These are phyloP conservation scores for Hypoxylon cercidicola DNA, from an alignment of 495 filamentous ascomycete species.

Conservation along the genomic window DNA sequence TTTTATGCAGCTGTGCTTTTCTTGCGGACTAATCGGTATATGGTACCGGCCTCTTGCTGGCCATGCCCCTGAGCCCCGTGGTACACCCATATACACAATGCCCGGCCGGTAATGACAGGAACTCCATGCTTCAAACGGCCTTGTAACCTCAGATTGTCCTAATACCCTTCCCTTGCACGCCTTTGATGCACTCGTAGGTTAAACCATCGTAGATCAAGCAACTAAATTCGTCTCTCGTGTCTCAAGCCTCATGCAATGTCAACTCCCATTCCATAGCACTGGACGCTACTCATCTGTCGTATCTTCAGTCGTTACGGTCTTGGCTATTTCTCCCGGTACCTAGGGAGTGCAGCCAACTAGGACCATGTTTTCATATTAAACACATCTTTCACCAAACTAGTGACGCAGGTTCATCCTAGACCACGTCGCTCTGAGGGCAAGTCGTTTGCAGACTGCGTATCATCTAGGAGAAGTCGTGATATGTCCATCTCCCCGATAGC, in stretches of 20 bases:
- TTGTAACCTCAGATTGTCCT: constrained; percentile 5
- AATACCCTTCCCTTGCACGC: background rate
- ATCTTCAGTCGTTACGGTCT: background rate
- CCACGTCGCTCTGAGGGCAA: constrained; percentile 40
- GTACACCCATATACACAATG: constrained; percentile 7
- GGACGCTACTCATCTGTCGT: too few relatives aligned
- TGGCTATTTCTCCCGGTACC: background rate
- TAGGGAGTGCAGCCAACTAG: background rate
- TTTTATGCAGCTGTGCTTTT: constrained; percentile 4
- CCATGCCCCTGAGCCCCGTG: background rate
- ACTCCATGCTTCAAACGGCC: constrained; percentile 12
- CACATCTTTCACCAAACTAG: background rate
- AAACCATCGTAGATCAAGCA: constrained; percentile 5
- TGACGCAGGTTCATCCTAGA: constrained; percentile 28
- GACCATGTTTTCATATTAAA: background rate
- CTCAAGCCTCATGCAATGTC: too few relatives aligned
- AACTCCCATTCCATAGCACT: too few relatives aligned
- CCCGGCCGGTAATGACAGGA: constrained; percentile 30
- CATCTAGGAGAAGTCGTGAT: constrained; percentile 59
- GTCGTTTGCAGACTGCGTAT: constrained; percentile 44
- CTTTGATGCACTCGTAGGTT: constrained; percentile 7
- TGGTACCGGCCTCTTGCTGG: constrained; percentile 8
- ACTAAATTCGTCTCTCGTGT: constrained; percentile 4
- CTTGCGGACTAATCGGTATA: constrained; percentile 1
- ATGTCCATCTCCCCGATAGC: constrained; percentile 60